Evolutionary conservation across 1,139 yeast genomes (phyloP).

Genomic region (Eremothecium sinecaudum): DNA sequence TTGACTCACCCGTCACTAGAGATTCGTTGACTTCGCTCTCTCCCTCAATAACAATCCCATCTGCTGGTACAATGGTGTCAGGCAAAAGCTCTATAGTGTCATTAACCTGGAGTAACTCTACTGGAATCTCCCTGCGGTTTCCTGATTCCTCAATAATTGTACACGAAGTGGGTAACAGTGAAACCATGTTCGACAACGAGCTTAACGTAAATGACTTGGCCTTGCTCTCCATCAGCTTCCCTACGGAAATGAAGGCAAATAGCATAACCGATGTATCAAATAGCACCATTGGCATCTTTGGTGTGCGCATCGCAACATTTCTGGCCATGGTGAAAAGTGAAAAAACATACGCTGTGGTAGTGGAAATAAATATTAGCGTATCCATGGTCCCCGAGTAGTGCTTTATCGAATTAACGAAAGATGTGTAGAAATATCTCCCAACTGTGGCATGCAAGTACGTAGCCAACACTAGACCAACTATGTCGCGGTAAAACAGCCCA

Average conservation of each 20-base stretch:
- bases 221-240: slow-evolving; percentile 81
- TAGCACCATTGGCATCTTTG: slow-evolving; percentile 53
- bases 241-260: slow-evolving; percentile 71
- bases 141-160: slow-evolving; percentile 39
- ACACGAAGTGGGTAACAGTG: slow-evolving; percentile 74
- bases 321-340: slow-evolving; percentile 52
- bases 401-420: slow-evolving; percentile 54
- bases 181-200: slow-evolving; percentile 70
- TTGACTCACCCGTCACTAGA: slow-evolving; percentile 79
- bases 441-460: slow-evolving; percentile 54
- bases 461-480: slow-evolving; percentile 55
- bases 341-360: slow-evolving; percentile 67
- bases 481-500: slow-evolving; percentile 50
- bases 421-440: slow-evolving; percentile 57
- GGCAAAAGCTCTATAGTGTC: slow-evolving; percentile 76
- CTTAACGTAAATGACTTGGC: slow-evolving; percentile 93
- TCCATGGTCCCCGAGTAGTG: slow-evolving; percentile 93
- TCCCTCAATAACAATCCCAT: slow-evolving; percentile 72
- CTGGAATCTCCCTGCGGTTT: slow-evolving; percentile 37
- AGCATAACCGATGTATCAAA: slow-evolving; percentile 88
- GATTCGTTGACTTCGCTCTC: slow-evolving; percentile 82
- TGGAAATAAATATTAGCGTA: slow-evolving; percentile 75
- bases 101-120: slow-evolving; percentile 66
- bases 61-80: slow-evolving; percentile 86
- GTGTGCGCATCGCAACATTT: slow-evolving; percentile 33